These are phyloP conservation scores for Auxenochlorella pyrenoidosa DNA, from an alignment of 139 green algal genomes.

Conservation along the genomic window DNA sequence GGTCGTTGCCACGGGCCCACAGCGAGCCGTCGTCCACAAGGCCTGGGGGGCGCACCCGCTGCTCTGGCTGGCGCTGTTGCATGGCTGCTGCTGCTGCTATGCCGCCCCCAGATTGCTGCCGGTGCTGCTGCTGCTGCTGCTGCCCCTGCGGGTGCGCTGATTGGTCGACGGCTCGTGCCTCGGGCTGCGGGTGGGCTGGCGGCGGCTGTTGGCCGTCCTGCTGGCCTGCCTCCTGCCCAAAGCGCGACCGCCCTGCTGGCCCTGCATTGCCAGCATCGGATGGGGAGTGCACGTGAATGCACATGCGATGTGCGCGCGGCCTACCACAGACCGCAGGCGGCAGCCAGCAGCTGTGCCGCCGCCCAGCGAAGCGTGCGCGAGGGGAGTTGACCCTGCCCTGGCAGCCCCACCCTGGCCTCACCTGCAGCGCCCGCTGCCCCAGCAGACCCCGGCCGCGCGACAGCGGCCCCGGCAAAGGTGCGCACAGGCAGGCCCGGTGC, in stretches of 20 bases:
- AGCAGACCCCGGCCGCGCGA: constrained; percentile 4
- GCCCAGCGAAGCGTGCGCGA: neutral
- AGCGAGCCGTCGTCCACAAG: constrained; percentile 1
- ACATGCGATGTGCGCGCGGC: neutral
- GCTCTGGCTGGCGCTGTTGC: constrained; percentile 2
- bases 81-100: neutral
- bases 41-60: neutral
- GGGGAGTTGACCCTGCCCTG: neutral
- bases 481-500: neutral
- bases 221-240: constrained; percentile 36
- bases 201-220: constrained; percentile 51
- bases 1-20: neutral
- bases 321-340: neutral
- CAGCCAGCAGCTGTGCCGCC: neutral
- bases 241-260: neutral
- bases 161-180: neutral
- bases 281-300: neutral
- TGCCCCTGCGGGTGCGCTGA: neutral
- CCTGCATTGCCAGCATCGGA: neutral
- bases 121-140: neutral
- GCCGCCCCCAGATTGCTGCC: neutral
- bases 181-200: neutral
- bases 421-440: neutral
- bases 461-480: neutral
- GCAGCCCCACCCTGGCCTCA: neutral